Conservation (phyloP, 352 stramenopile species). For the Thalassiosira mediterranea region DNA sequence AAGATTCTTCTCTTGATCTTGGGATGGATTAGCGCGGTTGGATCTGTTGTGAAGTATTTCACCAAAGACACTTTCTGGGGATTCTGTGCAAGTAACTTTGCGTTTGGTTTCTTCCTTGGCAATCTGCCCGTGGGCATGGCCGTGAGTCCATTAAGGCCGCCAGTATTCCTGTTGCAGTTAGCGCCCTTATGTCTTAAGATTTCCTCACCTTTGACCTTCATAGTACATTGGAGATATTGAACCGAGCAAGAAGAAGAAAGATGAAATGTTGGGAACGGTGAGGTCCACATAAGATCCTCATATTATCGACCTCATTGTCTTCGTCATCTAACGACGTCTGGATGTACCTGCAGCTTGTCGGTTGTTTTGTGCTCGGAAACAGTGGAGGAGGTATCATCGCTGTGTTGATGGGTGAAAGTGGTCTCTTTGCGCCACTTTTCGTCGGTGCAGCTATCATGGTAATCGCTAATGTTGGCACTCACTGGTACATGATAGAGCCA, state of each 20-base stretch:
- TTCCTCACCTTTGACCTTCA: too few relatives aligned
- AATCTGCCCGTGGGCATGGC: constrained; percentile 33
- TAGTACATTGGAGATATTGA: constrained; percentile 30
- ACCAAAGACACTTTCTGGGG: constrained; percentile 30
- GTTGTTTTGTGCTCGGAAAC: constrained; percentile 29
- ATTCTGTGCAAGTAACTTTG: constrained; percentile 40
- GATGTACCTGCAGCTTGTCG: constrained; percentile 17
- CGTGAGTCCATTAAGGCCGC: too few relatives aligned
- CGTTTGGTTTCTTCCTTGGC: constrained; percentile 32
- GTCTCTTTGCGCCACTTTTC: constrained; percentile 30
- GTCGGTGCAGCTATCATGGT: constrained; percentile 18
- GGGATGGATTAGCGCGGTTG: constrained; percentile 19
- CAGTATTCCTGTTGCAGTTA: too few relatives aligned
- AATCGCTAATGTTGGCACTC: constrained; percentile 17
- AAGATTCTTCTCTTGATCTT: constrained; percentile 26
- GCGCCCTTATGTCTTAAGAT: too few relatives aligned
- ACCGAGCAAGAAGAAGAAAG: constrained; percentile 17
- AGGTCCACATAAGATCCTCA: not conserved
- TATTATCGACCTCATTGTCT: too few relatives aligned
- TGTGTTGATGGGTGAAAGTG: constrained; percentile 19
- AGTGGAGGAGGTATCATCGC: constrained; percentile 40
- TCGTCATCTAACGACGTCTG: too few relatives aligned
- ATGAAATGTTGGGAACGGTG: constrained; percentile 21
- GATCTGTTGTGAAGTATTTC: constrained; percentile 37
- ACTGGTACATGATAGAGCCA: constrained; percentile 35